These are phyloP conservation scores for Pichia kudriavzevii DNA, from an alignment of 1,139 yeast species.

Conservation along the genomic window DNA sequence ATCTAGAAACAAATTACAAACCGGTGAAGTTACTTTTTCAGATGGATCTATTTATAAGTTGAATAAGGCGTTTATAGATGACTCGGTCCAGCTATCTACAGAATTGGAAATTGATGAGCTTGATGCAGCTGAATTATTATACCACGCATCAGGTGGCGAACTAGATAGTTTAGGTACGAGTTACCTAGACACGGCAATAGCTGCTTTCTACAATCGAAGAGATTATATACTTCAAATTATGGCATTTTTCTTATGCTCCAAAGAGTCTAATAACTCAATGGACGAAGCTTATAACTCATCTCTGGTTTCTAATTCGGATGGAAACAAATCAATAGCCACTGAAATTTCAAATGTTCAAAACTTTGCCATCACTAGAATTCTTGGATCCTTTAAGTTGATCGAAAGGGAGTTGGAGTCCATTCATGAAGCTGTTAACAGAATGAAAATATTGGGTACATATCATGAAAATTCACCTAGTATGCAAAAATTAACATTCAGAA, in stretches of 20 bases:
- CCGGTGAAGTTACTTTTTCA: constrained; percentile 43
- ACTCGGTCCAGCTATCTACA: constrained; percentile 47
- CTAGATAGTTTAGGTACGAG: constrained; percentile 43
- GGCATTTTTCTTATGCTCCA: constrained; percentile 41
- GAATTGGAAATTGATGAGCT: constrained; percentile 66
- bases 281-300: neutral
- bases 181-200: constrained; percentile 59
- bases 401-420: constrained; percentile 49
- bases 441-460: constrained; percentile 45
- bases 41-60: constrained; percentile 42
- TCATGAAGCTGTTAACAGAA: constrained; percentile 60
- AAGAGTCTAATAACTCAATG: neutral
- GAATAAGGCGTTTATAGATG: constrained; percentile 45
- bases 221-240: constrained; percentile 66
- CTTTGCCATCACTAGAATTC: constrained; percentile 5
- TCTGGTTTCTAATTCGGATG: neutral
- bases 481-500: constrained; percentile 49
- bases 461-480: constrained; percentile 42
- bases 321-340: constrained; percentile 4
- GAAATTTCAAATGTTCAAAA: constrained; percentile 3
- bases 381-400: constrained; percentile 49
- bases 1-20: constrained; percentile 48
- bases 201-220: constrained; percentile 61
- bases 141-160: constrained; percentile 38
- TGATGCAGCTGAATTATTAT: constrained; percentile 52